phyloP scores from a whole-genome alignment of 176 grass and related monocot genomes.

The Ensete ventricosum region DNA sequence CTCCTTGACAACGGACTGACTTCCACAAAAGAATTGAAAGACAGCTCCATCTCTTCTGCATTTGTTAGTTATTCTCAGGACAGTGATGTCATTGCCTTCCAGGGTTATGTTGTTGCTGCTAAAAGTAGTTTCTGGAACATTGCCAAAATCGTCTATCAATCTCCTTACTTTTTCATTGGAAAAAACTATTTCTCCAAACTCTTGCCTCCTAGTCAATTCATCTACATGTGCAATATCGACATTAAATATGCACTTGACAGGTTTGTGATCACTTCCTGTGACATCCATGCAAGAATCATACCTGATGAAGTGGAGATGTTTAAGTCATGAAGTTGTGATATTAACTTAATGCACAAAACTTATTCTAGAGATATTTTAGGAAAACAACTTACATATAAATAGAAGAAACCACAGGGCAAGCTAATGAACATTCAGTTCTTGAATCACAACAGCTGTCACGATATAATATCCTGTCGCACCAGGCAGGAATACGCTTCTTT shows the following conservation, averaged over 20 bases:
- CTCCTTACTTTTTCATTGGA: constrained; percentile 39
- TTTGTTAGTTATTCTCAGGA: constrained; percentile 64
- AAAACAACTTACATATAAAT: constrained; percentile 71
- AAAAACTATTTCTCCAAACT: constrained; percentile 57
- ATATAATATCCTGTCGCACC: constrained; percentile 92
- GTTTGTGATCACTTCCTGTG: constrained; percentile 87
- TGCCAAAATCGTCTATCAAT: constrained; percentile 34
- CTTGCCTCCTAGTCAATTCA: constrained; percentile 56
- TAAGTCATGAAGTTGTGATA: constrained; percentile 11
- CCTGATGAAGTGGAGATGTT: constrained; percentile 34
- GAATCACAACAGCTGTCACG: constrained; percentile 56
- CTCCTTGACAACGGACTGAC: constrained; percentile 14
- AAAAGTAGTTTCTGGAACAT: constrained; percentile 49
- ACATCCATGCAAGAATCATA: constrained; percentile 94
- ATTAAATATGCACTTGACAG: constrained; percentile 76
- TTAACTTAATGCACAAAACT: constrained; percentile 9
- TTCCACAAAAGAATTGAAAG: constrained; percentile 44
- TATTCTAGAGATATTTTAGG: not conserved
- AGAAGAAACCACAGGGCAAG: constrained; percentile 69
- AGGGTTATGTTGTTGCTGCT: constrained; percentile 40
- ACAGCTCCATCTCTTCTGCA: constrained; percentile 30
- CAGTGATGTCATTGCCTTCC: constrained; percentile 36
- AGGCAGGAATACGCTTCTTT: constrained; percentile 90
- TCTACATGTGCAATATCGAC: constrained; percentile 66
- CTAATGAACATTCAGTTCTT: constrained; percentile 43